Percentiles rank a stretch among this genome's conserved stretches.
Evolutionary conservation across 345 rosid genomes (phyloP).

Genomic region (Rubroshorea leprosula): DNA sequence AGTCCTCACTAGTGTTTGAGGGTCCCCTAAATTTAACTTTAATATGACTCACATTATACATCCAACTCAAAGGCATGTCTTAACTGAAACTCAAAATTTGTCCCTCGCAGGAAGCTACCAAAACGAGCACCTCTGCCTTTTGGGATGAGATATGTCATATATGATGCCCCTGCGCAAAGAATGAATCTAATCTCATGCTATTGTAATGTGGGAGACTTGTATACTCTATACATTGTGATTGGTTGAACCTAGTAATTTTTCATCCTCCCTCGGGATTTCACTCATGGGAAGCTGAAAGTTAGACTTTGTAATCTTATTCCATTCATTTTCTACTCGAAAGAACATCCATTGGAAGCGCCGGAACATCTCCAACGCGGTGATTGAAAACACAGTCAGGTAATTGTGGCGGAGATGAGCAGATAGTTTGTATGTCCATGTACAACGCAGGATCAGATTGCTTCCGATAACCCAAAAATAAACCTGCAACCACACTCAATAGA

Average conservation of each 20-base stretch:
- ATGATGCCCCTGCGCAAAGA: conserved; percentile 12
- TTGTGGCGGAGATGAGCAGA: conserved; percentile 96
- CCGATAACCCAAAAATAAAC: conserved; percentile 86
- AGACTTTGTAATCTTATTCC: conserved; percentile 85
- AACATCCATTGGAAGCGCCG: conserved; percentile 91
- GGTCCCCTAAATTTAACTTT: too few relatives aligned
- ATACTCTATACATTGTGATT: conserved; percentile 50
- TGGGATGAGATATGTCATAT: too few relatives aligned
- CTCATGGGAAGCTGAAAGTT: conserved; percentile 40
- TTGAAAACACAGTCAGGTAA: conserved; percentile 63
- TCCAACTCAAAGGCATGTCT: too few relatives aligned
- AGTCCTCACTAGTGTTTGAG: too few relatives aligned
- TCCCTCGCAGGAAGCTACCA: too few relatives aligned
- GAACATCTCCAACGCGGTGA: conserved; percentile 67
- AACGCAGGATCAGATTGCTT: conserved; percentile 84
- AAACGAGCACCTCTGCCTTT: too few relatives aligned
- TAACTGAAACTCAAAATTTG: too few relatives aligned
- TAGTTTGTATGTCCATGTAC: conserved; percentile 93
- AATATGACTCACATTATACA: too few relatives aligned
- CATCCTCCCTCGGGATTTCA: conserved; percentile 64
- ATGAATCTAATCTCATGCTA: conserved; percentile 21
- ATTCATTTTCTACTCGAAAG: conserved; percentile 96
- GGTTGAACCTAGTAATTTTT: conserved; percentile 54
- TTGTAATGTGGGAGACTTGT: conserved; percentile 3
- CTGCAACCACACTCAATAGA: conserved; percentile 32